A percentile compares a stretch with the other conserved stretches of the same genome.
phyloP scores from a whole-genome alignment of 139 green algal genomes.

The Closterium sp. region DNA sequence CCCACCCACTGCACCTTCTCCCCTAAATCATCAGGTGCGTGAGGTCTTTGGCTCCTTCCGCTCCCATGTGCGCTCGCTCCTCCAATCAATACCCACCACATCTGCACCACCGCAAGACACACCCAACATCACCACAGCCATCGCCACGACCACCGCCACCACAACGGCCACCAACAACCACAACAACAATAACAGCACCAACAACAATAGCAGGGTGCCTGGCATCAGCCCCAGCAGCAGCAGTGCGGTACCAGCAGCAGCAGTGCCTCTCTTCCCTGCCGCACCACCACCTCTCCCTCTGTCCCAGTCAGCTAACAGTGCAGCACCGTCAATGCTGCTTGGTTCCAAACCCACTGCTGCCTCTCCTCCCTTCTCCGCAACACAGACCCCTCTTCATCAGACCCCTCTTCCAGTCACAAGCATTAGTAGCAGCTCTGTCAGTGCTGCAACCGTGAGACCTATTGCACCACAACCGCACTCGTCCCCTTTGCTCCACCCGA shows the following conservation, averaged over 20 bases:
- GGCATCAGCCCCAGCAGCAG: too few species aligned
- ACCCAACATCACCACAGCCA: not conserved
- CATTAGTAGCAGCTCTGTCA: not conserved
- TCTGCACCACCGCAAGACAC: not conserved
- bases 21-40: not conserved
- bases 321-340: not conserved
- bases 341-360: not conserved
- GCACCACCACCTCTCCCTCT: not conserved
- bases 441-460: not conserved
- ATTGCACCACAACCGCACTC: not conserved
- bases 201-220: not conserved
- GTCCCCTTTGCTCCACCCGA: not conserved
- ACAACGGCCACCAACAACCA: too few species aligned
- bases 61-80: not conserved
- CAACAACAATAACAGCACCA: not conserved
- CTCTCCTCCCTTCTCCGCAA: not conserved
- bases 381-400: not conserved
- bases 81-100: not conserved
- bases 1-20: not conserved
- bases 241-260: not conserved
- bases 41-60: not conserved
- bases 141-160: too few species aligned
- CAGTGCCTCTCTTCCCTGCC: not conserved
- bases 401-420: not conserved
- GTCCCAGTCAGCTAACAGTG: not conserved